Base-by-base conservation (phyloP, 2,329 filamentous ascomycete genomes). In the Venturia effusa region DNA sequence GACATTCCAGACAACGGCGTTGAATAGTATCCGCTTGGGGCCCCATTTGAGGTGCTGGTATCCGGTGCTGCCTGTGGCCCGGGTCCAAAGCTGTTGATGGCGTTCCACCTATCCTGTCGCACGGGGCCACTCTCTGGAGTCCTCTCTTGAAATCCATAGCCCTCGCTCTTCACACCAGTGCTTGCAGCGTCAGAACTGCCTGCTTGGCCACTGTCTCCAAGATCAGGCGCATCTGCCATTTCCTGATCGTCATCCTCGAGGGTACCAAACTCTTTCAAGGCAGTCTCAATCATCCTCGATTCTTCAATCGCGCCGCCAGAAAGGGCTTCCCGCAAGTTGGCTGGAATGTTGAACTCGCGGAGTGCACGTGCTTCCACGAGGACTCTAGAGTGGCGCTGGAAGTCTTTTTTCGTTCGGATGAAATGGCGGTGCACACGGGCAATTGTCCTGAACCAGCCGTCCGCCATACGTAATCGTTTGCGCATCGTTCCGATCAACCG, bases 351-450 rank as follows among this genome's bases (percentile, higher is more conserved):
- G 24, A 30, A 30, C 32, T 62, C 45, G 19, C 17, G 15, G 3
- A 55, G 22, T 1, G 61, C 0, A 3, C 45, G 27, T n/a, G 54
- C 10, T 22, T 57, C 39, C 22, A 32, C 75, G 70, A 66, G 72
- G 71, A 55, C 65, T 65, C n/a, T 67, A 69, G 59, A 65, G 19
- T 71, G 67, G 64, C 74, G 71, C 68, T 72, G 51, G 66, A 80
- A 82, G 65, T 85, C 81, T 37, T 75, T 74, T 69, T 80, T 83
- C 66, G 84, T 78, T 1, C 71, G 74, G 1, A 75, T 70, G 67
- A 83, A 86, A 68, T 82, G 86, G 3, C 72, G 70, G 67, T 83
- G 78, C 76, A 84, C 81, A 19, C 80, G 78, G 34, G 75, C 74
- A 64, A 86, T 79, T 8, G 83, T 81, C 59, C 73, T 75, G 64